Evolutionary conservation across 2,329 filamentous ascomycete species (phyloP).

Genomic region (Sporothrix luriei): DNA sequence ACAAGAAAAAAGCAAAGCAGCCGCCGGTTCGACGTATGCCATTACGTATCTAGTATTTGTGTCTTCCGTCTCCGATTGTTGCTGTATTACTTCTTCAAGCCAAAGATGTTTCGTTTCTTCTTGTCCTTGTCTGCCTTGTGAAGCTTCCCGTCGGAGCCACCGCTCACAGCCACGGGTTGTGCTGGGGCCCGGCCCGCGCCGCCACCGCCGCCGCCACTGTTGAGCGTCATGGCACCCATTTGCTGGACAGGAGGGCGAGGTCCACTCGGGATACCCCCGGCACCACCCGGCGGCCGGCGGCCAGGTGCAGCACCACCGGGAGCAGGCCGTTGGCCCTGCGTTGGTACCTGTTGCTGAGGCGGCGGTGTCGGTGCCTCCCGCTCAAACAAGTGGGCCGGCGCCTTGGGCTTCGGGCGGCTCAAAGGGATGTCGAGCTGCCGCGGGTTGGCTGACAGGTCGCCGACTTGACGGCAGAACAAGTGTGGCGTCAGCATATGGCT

Average conservation of each 20-base stretch:
- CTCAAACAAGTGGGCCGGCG: slow-evolving; percentile 85
- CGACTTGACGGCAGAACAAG: slow-evolving; percentile 79
- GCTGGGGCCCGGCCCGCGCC: slow-evolving; percentile 35
- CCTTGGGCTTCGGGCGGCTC: slow-evolving; percentile 76
- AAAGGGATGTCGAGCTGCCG: slow-evolving; percentile 77
- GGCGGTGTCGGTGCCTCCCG: slow-evolving; percentile 61
- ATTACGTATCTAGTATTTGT: background rate
- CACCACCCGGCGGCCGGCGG: slow-evolving; percentile 27
- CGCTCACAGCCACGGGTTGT: background rate
- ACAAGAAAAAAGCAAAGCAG: background rate
- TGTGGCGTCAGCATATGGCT: slow-evolving; percentile 90
- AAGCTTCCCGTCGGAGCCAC: slow-evolving; percentile 42
- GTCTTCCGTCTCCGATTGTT: background rate
- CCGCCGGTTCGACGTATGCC: background rate
- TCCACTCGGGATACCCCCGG: slow-evolving; percentile 44
- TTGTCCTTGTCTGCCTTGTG: slow-evolving; percentile 54
- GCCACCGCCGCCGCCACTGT: slow-evolving; percentile 38
- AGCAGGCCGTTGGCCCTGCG: slow-evolving; percentile 21
- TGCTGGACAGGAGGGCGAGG: slow-evolving; percentile 55
- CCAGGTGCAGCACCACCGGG: slow-evolving; percentile 31
- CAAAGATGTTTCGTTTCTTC: slow-evolving; percentile 45
- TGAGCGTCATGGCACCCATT: slow-evolving; percentile 60
- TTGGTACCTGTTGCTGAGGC: slow-evolving; percentile 43
- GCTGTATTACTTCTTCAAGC: slow-evolving; percentile 41
- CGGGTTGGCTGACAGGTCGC: slow-evolving; percentile 75